These are phyloP conservation scores for Tricholoma hemisulphureum DNA, from an alignment of 768 basidiomycete genomes.

Conservation along the genomic window DNA sequence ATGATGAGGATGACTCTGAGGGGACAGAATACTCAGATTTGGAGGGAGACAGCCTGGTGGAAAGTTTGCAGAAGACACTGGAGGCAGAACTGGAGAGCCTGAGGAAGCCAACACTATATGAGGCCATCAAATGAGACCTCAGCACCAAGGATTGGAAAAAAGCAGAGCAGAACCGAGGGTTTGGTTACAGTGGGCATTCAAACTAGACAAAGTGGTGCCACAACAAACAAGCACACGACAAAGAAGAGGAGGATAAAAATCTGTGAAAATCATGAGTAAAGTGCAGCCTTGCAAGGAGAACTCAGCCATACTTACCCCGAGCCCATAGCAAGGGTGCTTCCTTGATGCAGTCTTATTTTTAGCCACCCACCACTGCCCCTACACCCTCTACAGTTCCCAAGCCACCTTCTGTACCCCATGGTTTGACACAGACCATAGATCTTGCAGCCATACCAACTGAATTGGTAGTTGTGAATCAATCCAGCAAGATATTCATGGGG, in stretches of 20 bases:
- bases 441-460: no score
- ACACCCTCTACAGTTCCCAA: no score
- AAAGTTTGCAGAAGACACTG: no score
- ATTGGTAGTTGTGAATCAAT: neutral
- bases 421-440: no score
- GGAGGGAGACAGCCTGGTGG: no score
- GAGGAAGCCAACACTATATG: neutral
- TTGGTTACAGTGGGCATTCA: constrained; percentile 14
- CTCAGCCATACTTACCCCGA: neutral
- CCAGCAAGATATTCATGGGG: constrained; percentile 14
- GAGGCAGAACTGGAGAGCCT: no score
- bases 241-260: neutral
- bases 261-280: neutral
- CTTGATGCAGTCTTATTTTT: neutral
- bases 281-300: no score
- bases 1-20: no score
- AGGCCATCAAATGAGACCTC: neutral
- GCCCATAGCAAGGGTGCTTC: neutral
- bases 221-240: neutral
- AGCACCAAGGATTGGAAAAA: constrained; percentile 6
- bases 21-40: no score
- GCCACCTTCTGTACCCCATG: no score
- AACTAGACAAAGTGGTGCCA: constrained; percentile 1
- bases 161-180: constrained; percentile 8
- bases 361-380: neutral